Conservation (phyloP, 306 rosid species). For the Alnus glutinosa region DNA sequence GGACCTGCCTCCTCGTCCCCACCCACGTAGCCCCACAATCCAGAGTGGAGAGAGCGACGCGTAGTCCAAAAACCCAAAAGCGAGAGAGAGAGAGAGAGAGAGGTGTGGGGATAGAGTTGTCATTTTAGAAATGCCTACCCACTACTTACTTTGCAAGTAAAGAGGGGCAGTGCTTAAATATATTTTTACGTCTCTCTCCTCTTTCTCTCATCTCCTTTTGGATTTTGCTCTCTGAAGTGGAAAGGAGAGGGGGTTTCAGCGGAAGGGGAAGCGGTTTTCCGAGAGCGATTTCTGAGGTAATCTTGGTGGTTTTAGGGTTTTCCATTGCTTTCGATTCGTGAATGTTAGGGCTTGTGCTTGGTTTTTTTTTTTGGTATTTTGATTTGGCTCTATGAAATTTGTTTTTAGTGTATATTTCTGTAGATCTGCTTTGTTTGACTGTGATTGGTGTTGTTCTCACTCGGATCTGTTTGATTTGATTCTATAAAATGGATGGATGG, state of each 20-base stretch:
- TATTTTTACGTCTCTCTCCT: not conserved
- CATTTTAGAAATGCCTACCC: constrained; percentile 16
- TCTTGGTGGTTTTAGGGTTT: constrained; percentile 23
- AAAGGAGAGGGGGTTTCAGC: not conserved
- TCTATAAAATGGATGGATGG: not conserved
- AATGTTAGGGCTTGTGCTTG: not conserved
- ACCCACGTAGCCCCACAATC: too few relatives aligned
- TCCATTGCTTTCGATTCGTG: not conserved
- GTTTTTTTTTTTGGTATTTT: not conserved
- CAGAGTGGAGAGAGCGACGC: too few relatives aligned
- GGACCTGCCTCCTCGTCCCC: not conserved
- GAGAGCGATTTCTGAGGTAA: constrained; percentile 22
- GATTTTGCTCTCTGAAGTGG: not conserved
- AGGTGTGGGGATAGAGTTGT: constrained; percentile 19
- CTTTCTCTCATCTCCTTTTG: not conserved
- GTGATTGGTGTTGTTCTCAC: not conserved
- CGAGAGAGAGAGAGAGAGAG: too few relatives aligned
- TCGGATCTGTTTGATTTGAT: constrained; percentile 26
- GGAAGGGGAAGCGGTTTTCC: not conserved
- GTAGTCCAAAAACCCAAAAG: too few relatives aligned
- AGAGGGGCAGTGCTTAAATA: not conserved
- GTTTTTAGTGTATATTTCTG: not conserved
- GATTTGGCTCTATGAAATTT: not conserved
- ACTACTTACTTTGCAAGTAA: not conserved
- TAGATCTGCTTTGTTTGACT: constrained; percentile 29